These are phyloP conservation scores for Aspergillus sp. DNA, from an alignment of 2,329 filamentous ascomycete species.

Conservation along the genomic window DNA sequence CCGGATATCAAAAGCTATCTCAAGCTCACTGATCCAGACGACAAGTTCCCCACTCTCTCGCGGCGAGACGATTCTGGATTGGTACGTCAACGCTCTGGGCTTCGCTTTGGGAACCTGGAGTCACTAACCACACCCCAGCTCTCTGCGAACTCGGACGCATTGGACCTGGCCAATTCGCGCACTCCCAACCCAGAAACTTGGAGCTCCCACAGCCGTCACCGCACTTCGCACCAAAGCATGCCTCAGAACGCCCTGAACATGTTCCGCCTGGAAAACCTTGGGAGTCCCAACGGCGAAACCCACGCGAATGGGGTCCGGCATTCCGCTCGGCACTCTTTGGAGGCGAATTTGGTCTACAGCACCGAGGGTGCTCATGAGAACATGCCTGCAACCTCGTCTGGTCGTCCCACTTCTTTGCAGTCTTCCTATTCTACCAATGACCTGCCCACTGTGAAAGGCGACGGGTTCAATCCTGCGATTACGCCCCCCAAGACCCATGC, in stretches of 20 bases:
- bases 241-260: conserved; percentile 53
- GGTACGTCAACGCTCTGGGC: conserved; percentile 42
- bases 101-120: not conserved
- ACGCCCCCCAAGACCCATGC: conserved; percentile 58
- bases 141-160: conserved; percentile 75
- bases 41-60: conserved; percentile 74
- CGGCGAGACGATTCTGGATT: conserved; percentile 53
- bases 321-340: conserved; percentile 45
- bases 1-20: conserved; percentile 69
- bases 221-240: conserved; percentile 61
- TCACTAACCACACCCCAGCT: conserved; percentile 58
- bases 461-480: conserved; percentile 48
- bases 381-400: conserved; percentile 31
- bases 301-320: conserved; percentile 35
- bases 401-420: conserved; percentile 56
- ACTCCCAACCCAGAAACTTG: conserved; percentile 66
- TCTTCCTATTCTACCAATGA: conserved; percentile 90
- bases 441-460: conserved; percentile 77
- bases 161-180: conserved; percentile 73
- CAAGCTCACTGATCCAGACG: conserved; percentile 71
- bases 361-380: conserved; percentile 29
- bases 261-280: conserved; percentile 39
- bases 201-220: conserved; percentile 66
- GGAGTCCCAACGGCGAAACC: conserved; percentile 30
- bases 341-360: conserved; percentile 38